phyloP scores from a whole-genome alignment of 306 rosid species.

The Lathyrus tuberosus region DNA sequence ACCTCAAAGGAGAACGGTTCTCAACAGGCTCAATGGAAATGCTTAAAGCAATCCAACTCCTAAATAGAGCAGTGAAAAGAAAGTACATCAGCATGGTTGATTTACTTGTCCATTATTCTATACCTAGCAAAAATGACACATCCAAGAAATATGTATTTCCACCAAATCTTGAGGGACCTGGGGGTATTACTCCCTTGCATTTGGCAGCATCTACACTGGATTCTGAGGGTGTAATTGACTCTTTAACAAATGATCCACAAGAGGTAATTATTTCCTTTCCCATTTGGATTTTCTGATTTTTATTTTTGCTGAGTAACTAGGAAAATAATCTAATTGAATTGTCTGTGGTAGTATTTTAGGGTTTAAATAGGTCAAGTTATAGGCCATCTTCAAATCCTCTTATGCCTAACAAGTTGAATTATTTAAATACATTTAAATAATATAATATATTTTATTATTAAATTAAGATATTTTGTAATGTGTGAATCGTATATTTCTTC shows the following conservation, averaged over 20 bases:
- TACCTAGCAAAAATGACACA: conserved; percentile 40
- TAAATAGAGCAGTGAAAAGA: conserved; percentile 81
- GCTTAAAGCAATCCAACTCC: conserved; percentile 73
- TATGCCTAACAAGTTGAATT: background rate
- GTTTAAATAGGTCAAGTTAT: background rate
- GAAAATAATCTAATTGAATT: conserved; percentile 21
- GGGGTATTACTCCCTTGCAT: conserved; percentile 85
- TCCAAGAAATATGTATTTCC: conserved; percentile 64
- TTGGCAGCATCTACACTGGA: conserved; percentile 78
- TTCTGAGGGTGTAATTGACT: conserved; percentile 72
- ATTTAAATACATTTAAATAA: background rate
- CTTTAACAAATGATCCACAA: conserved; percentile 75
- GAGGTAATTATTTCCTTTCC: conserved; percentile 57
- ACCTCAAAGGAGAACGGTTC: conserved; percentile 53
- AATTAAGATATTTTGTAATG: background rate
- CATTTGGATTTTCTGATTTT: background rate
- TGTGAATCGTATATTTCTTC: conserved; percentile 3
- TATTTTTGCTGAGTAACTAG: background rate
- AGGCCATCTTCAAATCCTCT: background rate
- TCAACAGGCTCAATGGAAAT: conserved; percentile 61
- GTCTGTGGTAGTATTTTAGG: conserved; percentile 8
- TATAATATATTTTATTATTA: background rate
- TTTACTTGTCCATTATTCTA: conserved; percentile 64
- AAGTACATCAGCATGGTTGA: conserved; percentile 73
- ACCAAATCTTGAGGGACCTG: conserved; percentile 79